Evolutionary conservation across 805 yeast genomes (phyloP).

Genomic region (Ogataea ramenticola): DNA sequence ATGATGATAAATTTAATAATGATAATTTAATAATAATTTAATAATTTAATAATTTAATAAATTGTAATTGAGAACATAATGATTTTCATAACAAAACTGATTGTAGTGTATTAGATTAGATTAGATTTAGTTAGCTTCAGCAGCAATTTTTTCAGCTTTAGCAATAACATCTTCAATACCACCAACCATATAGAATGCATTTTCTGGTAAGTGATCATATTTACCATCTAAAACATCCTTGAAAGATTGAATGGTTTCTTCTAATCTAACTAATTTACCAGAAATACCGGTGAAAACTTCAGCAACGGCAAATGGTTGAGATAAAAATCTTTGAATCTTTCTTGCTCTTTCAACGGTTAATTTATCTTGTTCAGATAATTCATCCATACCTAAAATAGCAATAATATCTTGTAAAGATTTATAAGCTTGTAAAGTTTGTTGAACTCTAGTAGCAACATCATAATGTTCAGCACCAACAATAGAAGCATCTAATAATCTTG

Average conservation of each 20-base stretch:
- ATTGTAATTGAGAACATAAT: background rate
- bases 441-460: constrained; percentile 89
- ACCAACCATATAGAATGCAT: constrained; percentile 99
- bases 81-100: background rate
- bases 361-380: constrained; percentile 97
- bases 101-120: background rate
- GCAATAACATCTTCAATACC: constrained; percentile 98
- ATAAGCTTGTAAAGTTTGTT: constrained; percentile 98
- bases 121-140: constrained; percentile 66
- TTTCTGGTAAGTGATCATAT: constrained; percentile 98
- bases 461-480: constrained; percentile 99
- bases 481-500: constrained; percentile 94
- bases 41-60: background rate
- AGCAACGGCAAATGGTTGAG: constrained; percentile 99
- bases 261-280: constrained; percentile 95
- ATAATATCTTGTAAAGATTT: constrained; percentile 99
- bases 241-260: constrained; percentile 92
- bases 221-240: constrained; percentile 96
- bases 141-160: constrained; percentile 98
- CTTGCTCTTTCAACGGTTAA: constrained; percentile 99
- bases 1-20: background rate
- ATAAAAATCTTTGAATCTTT: constrained; percentile 99
- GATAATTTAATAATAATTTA: background rate
- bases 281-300: constrained; percentile 99
- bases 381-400: constrained; percentile 99